Percentiles rank a stretch among this genome's conserved stretches.
Conservation (phyloP, 192 early-diverging fungal genomes). For the Thamnidium elegans region DNA sequence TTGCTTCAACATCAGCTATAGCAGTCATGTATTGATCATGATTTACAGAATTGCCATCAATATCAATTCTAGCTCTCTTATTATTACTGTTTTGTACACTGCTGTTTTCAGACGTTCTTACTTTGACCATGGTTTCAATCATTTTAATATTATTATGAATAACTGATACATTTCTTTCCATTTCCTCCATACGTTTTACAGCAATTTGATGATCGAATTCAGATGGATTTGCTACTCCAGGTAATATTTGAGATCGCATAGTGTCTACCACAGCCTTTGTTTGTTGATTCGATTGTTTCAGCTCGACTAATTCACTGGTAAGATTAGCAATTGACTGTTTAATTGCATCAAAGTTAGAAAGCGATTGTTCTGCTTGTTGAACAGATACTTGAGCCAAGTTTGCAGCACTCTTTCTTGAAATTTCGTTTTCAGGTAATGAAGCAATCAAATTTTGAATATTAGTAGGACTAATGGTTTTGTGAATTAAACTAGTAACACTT, state of each 20-base stretch:
- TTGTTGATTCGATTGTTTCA: neutral
- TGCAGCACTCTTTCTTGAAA: no score
- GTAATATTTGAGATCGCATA: neutral
- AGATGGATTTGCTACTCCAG: neutral
- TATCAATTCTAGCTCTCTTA: neutral
- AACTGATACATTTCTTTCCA: neutral
- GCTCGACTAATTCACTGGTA: neutral
- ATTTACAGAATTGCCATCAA: neutral
- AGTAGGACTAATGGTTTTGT: no score
- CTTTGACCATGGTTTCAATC: constrained; percentile 3
- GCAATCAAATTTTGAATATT: no score
- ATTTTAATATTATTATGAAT: constrained; percentile 10
- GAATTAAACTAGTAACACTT: no score
- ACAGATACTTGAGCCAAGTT: no score
- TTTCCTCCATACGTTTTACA: constrained; percentile 4
- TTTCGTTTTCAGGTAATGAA: no score
- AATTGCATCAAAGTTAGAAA: neutral
- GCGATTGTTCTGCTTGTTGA: no score
- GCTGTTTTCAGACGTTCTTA: neutral
- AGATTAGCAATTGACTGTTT: neutral
- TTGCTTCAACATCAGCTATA: neutral
- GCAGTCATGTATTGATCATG: neutral
- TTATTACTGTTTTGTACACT: neutral
- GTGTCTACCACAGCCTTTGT: neutral
- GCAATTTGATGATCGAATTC: neutral